A percentile compares a stretch with the other conserved stretches of the same genome.
Conservation (phyloP, 1,284 basidiomycete genomes). For the Rugosomyces carneus region DNA sequence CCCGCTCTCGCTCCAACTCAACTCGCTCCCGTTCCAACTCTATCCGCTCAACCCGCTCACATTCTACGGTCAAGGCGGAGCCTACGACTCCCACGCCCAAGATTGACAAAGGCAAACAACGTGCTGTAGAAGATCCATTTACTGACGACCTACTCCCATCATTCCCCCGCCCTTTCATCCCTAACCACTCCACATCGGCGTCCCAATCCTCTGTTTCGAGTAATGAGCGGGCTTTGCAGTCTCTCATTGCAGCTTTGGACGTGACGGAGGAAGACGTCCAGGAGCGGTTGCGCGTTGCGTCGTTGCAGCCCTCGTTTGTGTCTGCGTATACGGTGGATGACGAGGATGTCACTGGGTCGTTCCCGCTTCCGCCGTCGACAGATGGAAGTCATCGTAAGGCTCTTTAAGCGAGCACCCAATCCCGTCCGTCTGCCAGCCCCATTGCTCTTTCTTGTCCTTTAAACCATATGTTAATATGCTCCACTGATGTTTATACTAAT, state of each 20-base stretch:
- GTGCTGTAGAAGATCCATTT: constrained; percentile 24
- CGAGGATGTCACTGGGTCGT: constrained; percentile 30
- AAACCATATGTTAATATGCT: constrained; percentile 10
- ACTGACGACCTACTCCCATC: constrained; percentile 17
- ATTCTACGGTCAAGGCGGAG: background rate
- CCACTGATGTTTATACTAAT: background rate
- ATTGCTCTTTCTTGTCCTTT: background rate
- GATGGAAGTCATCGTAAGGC: constrained; percentile 6
- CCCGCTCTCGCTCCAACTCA: constrained; percentile 24
- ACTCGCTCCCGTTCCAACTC: constrained; percentile 8
- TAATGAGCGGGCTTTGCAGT: constrained; percentile 48
- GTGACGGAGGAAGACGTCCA: constrained; percentile 37
- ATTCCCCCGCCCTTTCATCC: constrained; percentile 23
- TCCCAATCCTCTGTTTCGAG: constrained; percentile 30
- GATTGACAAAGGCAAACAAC: constrained; percentile 25
- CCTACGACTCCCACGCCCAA: constrained; percentile 13
- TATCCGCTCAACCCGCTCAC: constrained; percentile 6
- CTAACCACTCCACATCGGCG: constrained; percentile 21
- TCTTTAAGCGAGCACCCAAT: background rate
- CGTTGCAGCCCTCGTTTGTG: constrained; percentile 40
- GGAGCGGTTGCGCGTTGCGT: constrained; percentile 39
- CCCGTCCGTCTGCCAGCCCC: background rate
- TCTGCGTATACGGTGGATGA: constrained; percentile 30
- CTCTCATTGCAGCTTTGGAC: constrained; percentile 58
- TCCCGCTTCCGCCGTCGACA: constrained; percentile 27